Evolutionary conservation across 148 eudicot species (phyloP).

Genomic region (Fagopyrum esculentum): DNA sequence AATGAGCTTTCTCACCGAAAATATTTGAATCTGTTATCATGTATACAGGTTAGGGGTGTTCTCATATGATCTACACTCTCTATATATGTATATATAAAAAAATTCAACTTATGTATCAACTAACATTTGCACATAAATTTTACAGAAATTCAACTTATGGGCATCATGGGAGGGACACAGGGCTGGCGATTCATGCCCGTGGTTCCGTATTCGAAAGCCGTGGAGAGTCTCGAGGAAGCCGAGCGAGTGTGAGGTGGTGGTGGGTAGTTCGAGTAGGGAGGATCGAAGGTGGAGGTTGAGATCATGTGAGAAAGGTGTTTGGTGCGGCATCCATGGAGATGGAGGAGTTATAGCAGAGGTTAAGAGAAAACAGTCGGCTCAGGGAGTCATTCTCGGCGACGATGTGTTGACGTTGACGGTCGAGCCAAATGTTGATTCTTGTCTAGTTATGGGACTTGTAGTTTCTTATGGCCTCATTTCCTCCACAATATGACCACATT

Average conservation of each 20-base stretch:
- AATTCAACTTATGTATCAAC: no score
- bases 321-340: slow-evolving; percentile 21
- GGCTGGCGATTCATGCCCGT: slow-evolving; percentile 12
- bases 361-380: slow-evolving; percentile 28
- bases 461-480: slow-evolving; percentile 30
- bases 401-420: slow-evolving; percentile 36
- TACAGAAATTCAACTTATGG: slow-evolving; percentile 29
- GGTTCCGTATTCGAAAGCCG: slow-evolving; percentile 26
- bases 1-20: no score
- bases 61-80: no score
- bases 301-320: slow-evolving; percentile 19
- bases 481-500: neutral
- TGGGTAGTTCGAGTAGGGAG: slow-evolving; percentile 17
- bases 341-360: slow-evolving; percentile 41
- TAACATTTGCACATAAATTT: neutral
- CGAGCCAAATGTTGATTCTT: slow-evolving; percentile 28
- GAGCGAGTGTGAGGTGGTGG: slow-evolving; percentile 15
- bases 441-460: slow-evolving; percentile 32
- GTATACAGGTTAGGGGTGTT: no score
- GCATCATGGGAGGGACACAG: slow-evolving; percentile 34
- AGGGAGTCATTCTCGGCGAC: slow-evolving; percentile 38
- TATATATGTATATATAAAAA: no score
- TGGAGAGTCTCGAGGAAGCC: slow-evolving; percentile 7
- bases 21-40: no score
- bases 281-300: slow-evolving; percentile 15